Conservation (phyloP, 148 eudicot species). For the Dysphania ambrosioides region DNA sequence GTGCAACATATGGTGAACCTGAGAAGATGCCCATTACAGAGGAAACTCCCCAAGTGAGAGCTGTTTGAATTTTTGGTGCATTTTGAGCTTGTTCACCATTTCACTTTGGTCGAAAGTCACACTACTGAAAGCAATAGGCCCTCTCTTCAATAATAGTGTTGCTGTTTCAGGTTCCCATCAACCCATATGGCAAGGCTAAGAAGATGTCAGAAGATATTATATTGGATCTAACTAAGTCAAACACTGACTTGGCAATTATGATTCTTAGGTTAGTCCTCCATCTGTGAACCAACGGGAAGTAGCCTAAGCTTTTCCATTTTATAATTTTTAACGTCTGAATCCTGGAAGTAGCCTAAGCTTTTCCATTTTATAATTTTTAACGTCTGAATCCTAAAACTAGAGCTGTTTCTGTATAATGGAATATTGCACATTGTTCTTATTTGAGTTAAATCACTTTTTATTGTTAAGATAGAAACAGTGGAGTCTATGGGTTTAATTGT, state of each 20-base stretch:
- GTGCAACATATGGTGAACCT: constrained; percentile 98
- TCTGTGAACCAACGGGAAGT: neutral
- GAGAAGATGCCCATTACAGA: constrained; percentile 96
- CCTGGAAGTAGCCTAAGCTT: neutral
- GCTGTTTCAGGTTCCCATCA: constrained; percentile 67
- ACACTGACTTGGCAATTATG: constrained; percentile 82
- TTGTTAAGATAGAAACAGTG: neutral
- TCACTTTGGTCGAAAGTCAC: neutral
- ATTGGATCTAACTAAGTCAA: constrained; percentile 67
- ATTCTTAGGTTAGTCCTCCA: constrained; percentile 58
- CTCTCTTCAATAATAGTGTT: constrained; percentile 18
- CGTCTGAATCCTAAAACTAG: neutral
- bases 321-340: neutral
- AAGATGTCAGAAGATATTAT: constrained; percentile 98
- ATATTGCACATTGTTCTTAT: neutral
- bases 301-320: neutral
- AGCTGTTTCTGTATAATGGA: neutral
- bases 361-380: neutral
- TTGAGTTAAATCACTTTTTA: neutral
- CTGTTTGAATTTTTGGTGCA: constrained; percentile 8
- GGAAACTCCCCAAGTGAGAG: constrained; percentile 81
- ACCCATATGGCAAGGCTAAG: constrained; percentile 98
- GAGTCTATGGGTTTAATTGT: neutral
- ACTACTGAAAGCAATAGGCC: neutral
- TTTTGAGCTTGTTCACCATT: neutral